Evolutionary conservation across 257 asterid genomes (phyloP).

Genomic region (Phtheirospermum japonicum): DNA sequence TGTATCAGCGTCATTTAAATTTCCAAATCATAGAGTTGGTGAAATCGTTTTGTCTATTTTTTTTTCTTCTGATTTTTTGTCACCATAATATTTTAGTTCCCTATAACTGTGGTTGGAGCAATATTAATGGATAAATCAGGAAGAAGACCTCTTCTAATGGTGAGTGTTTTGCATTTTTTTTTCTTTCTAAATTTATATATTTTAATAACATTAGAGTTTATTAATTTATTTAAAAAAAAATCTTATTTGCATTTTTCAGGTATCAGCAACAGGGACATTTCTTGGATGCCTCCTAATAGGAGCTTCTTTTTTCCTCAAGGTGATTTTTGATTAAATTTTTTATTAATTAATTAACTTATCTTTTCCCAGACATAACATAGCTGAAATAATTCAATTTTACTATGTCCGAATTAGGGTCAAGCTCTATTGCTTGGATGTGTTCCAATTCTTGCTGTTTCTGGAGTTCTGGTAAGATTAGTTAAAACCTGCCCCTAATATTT

Average conservation of each 20-base stretch:
- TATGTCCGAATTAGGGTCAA: constrained; percentile 47
- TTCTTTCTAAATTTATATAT: not conserved
- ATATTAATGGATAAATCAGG: constrained; percentile 77
- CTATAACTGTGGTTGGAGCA: constrained; percentile 69
- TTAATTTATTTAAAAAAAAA: not conserved
- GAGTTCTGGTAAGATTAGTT: constrained; percentile 56
- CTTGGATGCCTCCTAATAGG: constrained; percentile 69
- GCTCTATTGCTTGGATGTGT: constrained; percentile 41
- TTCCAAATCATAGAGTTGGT: not conserved
- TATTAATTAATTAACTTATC: not conserved
- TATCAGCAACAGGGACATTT: constrained; percentile 73
- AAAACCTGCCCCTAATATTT: not conserved
- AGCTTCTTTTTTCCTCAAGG: constrained; percentile 72
- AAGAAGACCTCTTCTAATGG: constrained; percentile 77
- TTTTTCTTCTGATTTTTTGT: constrained; percentile 5
- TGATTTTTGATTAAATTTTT: constrained; percentile 15
- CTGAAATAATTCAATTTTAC: not conserved
- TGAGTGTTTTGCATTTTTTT: constrained; percentile 17
- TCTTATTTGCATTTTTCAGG: constrained; percentile 35
- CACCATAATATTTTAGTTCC: constrained; percentile 43
- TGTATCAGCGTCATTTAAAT: not conserved
- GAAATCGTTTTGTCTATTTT: too few relatives aligned
- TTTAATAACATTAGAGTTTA: not conserved
- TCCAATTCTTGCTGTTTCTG: constrained; percentile 63
- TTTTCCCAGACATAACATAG: not conserved